Conservation (phyloP, 768 basidiomycete genomes). For the Leucocoprinus leucothites region DNA sequence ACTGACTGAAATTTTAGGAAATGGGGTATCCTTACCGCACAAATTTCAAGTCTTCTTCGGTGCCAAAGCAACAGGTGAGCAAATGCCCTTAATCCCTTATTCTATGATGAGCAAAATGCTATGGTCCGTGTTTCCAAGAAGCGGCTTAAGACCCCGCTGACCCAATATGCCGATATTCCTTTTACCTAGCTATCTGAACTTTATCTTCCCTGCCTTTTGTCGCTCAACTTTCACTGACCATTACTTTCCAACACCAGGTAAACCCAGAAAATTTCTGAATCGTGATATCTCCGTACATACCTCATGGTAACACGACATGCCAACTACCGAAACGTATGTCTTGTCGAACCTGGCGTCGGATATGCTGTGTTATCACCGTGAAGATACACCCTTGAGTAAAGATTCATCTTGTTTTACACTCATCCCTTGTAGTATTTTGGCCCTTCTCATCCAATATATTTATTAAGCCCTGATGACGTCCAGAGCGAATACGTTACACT, state of each 20-base stretch:
- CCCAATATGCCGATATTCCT: constrained; percentile 63
- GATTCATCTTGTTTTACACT: background rate
- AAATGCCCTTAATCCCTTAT: constrained; percentile 23
- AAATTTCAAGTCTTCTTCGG: too few species aligned
- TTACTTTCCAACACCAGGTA: background rate
- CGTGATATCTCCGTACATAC: background rate
- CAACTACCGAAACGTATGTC: background rate
- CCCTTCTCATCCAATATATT: background rate
- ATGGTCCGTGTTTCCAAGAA: constrained; percentile 95
- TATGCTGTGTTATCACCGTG: background rate
- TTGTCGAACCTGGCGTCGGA: background rate
- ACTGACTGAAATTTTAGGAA: too few species aligned
- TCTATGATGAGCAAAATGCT: constrained; percentile 36
- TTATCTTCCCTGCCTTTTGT: background rate
- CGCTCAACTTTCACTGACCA: background rate
- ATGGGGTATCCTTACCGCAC: too few species aligned
- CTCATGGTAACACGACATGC: background rate
- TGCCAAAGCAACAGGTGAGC: background rate
- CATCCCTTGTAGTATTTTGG: background rate
- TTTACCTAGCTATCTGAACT: constrained; percentile 70
- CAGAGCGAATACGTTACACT: background rate
- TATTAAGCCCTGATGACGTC: background rate
- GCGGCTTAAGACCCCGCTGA: constrained; percentile 81
- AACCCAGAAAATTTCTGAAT: background rate
- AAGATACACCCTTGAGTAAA: background rate